Conservation (phyloP, 2,329 filamentous ascomycete genomes). For the Davidsoniella virescens region DNA sequence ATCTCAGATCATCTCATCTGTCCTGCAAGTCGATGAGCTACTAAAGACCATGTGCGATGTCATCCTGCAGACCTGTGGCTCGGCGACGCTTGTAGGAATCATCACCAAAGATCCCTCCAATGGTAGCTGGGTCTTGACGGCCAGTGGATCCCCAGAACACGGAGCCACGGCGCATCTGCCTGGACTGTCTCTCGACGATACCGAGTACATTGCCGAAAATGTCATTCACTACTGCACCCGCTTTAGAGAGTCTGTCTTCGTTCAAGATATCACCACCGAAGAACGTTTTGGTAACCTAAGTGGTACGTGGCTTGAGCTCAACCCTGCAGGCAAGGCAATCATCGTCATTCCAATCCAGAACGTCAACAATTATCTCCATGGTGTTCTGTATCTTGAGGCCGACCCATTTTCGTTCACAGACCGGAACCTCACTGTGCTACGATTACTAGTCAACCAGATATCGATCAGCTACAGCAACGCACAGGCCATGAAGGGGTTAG, state of each 20-base stretch:
- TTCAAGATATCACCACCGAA: slow-evolving; percentile 56
- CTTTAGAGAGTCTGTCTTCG: slow-evolving; percentile 59
- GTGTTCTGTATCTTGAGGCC: slow-evolving; percentile 61
- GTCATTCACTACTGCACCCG: slow-evolving; percentile 62
- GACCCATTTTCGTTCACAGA: slow-evolving; percentile 63
- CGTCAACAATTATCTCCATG: slow-evolving; percentile 52
- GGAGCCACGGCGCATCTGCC: slow-evolving; percentile 51
- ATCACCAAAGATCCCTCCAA: slow-evolving; percentile 50
- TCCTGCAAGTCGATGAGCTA: slow-evolving; percentile 57
- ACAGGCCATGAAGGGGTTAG: slow-evolving; percentile 50
- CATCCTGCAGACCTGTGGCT: slow-evolving; percentile 60
- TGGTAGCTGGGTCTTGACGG: slow-evolving; percentile 56
- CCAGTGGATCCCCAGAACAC: slow-evolving; percentile 54
- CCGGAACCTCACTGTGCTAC: slow-evolving; percentile 48
- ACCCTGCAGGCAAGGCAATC: slow-evolving; percentile 55
- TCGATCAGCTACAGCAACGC: slow-evolving; percentile 56
- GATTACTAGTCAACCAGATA: slow-evolving; percentile 64
- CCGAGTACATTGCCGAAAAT: slow-evolving; percentile 56
- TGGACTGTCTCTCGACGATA: slow-evolving; percentile 46
- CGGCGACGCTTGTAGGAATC: slow-evolving; percentile 56
- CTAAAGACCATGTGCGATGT: slow-evolving; percentile 71
- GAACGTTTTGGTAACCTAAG: slow-evolving; percentile 65
- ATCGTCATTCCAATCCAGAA: slow-evolving; percentile 70
- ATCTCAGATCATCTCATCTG: slow-evolving; percentile 65
- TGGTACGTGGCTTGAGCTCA: slow-evolving; percentile 49